Evolutionary conservation across 345 rosid species (phyloP).

Genomic region (Lumnitzera littorea): DNA sequence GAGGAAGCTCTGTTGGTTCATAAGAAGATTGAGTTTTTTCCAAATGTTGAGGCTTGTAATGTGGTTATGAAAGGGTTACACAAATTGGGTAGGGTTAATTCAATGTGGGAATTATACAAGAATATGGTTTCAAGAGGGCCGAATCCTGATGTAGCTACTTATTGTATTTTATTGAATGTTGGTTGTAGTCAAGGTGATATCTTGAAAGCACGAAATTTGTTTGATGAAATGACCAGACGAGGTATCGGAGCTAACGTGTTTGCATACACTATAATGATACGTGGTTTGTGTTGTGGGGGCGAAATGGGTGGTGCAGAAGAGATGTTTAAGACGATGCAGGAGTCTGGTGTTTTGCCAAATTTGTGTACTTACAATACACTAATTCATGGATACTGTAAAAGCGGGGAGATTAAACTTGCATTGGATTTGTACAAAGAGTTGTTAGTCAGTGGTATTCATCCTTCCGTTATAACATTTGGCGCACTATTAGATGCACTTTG

Average conservation of each 20-base stretch:
- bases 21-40: constrained; percentile 28
- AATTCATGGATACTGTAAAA: constrained; percentile 55
- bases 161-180: constrained; percentile 45
- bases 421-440: constrained; percentile 34
- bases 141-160: constrained; percentile 47
- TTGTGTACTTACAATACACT: constrained; percentile 43
- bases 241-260: constrained; percentile 51
- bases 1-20: constrained; percentile 63
- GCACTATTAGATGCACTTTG: constrained; percentile 49
- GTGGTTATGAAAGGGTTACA: constrained; percentile 44
- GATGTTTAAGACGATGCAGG: constrained; percentile 36
- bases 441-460: constrained; percentile 29
- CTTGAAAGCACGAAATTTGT: constrained; percentile 28
- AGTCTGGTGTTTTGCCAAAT: constrained; percentile 33
- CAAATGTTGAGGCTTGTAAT: constrained; percentile 42
- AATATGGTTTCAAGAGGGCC: constrained; percentile 42
- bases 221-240: constrained; percentile 36
- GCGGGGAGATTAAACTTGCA: constrained; percentile 27
- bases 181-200: constrained; percentile 45
- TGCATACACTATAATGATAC: constrained; percentile 38
- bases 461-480: constrained; percentile 55
- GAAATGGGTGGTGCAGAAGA: constrained; percentile 38
- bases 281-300: constrained; percentile 34
- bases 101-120: constrained; percentile 38
- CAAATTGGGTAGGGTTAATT: constrained; percentile 30